Conservation (phyloP, 352 stramenopile genomes). For the Globisporangium camurandrum region DNA sequence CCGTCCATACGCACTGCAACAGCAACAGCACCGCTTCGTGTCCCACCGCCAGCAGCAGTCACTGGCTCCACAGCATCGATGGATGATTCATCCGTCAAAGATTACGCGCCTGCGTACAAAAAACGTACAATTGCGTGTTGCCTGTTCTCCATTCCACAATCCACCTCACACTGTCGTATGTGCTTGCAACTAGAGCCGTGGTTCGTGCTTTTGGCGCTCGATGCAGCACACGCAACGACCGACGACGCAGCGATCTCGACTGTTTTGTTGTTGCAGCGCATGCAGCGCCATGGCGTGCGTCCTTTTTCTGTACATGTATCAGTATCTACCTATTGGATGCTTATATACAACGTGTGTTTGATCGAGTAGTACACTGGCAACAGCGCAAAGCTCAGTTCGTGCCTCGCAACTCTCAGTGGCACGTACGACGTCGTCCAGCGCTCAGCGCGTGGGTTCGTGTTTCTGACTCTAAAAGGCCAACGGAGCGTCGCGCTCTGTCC, state of each 20-base stretch:
- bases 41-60: neutral
- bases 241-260: constrained; percentile 28
- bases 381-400: constrained; percentile 41
- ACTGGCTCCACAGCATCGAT: no score
- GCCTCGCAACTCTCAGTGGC: constrained; percentile 39
- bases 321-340: neutral
- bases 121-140: constrained; percentile 45
- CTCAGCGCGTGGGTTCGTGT: constrained; percentile 33
- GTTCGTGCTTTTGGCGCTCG: constrained; percentile 59
- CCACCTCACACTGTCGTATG: neutral
- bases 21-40: neutral
- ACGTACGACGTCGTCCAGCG: constrained; percentile 54
- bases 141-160: neutral
- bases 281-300: constrained; percentile 31
- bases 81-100: constrained; percentile 8
- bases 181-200: constrained; percentile 47
- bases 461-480: constrained; percentile 45
- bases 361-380: constrained; percentile 45
- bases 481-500: constrained; percentile 43
- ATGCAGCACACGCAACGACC: constrained; percentile 24
- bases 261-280: constrained; percentile 34
- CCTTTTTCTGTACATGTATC: neutral
- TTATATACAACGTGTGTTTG: neutral
- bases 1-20: no score
- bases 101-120: constrained; percentile 43